A percentile compares a stretch with the other conserved stretches of the same genome.
Conservation (phyloP, 2,329 filamentous ascomycete genomes). For the Aureobasidium namibiae region DNA sequence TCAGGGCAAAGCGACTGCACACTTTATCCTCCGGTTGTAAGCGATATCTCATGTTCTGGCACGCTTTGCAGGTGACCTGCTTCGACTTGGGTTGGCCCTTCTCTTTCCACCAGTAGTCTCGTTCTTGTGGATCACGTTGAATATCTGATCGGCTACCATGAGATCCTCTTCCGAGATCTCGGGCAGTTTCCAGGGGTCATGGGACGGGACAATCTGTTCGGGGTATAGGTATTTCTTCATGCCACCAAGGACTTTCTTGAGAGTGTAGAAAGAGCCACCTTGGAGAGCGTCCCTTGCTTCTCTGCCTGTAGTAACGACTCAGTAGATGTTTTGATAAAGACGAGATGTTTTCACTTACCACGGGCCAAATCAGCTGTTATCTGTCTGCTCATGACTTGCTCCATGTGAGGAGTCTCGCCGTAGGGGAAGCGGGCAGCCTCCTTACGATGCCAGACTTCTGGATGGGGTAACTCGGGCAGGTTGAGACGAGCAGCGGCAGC, state of each 20-base stretch:
- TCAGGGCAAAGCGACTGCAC: background rate
- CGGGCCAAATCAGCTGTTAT: slow-evolving; percentile 23
- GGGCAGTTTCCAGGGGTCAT: background rate
- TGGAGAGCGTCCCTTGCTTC: background rate
- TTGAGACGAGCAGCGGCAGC: background rate
- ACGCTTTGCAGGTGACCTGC: background rate
- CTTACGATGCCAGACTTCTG: slow-evolving; percentile 24
- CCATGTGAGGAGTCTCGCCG: slow-evolving; percentile 25
- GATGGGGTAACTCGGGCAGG: slow-evolving; percentile 17
- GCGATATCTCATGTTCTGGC: background rate
- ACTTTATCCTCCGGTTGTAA: background rate
- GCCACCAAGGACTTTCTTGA: background rate
- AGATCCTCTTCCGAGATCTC: background rate
- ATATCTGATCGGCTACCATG: background rate
- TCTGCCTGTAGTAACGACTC: background rate
- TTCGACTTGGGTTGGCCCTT: background rate
- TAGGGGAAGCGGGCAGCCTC: slow-evolving; percentile 25
- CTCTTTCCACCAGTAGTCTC: background rate
- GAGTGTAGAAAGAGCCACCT: background rate
- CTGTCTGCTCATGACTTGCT: slow-evolving; percentile 20
- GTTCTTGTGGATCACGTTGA: background rate
- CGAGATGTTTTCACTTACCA: slow-evolving; percentile 16
- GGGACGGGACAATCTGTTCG: background rate
- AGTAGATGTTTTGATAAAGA: background rate
- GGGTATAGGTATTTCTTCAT: background rate